Evolutionary conservation across 169 alveolate genomes (phyloP).

Genomic region (Plasmodium relictum): DNA sequence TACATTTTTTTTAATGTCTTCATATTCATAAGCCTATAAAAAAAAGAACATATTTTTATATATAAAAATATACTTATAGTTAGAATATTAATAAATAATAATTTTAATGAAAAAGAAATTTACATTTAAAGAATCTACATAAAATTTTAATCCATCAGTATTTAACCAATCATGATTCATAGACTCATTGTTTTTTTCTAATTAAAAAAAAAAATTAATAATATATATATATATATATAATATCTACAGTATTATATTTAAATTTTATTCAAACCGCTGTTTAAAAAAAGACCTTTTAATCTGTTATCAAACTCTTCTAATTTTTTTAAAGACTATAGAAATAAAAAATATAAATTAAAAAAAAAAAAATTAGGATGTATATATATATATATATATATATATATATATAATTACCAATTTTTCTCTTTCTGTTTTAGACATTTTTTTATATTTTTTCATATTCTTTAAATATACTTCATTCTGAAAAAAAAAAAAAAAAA

Average conservation of each 20-base stretch:
- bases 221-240: not conserved
- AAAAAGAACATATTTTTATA: no score
- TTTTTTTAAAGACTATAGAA: slow-evolving; percentile 38
- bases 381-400: slow-evolving; percentile 1
- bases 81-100: not conserved
- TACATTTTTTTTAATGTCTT: slow-evolving; percentile 63
- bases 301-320: slow-evolving; percentile 58
- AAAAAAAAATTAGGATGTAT: not conserved
- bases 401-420: slow-evolving; percentile 22
- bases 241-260: not conserved
- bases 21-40: slow-evolving; percentile 65
- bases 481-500: slow-evolving; percentile 16
- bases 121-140: slow-evolving; percentile 58
- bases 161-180: slow-evolving; percentile 52
- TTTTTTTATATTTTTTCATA: slow-evolving; percentile 35
- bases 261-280: not conserved
- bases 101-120: slow-evolving; percentile 1
- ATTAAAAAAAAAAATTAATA: not conserved
- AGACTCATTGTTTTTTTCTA: slow-evolving; percentile 1
- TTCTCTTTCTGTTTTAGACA: slow-evolving; percentile 72
- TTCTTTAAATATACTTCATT: slow-evolving; percentile 44
- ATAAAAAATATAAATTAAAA: not conserved
- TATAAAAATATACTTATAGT: no score
- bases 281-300: slow-evolving; percentile 49
- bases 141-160: slow-evolving; percentile 42